phyloP scores from a whole-genome alignment of 768 basidiomycete species.

The Rhodotorula babjevae region DNA sequence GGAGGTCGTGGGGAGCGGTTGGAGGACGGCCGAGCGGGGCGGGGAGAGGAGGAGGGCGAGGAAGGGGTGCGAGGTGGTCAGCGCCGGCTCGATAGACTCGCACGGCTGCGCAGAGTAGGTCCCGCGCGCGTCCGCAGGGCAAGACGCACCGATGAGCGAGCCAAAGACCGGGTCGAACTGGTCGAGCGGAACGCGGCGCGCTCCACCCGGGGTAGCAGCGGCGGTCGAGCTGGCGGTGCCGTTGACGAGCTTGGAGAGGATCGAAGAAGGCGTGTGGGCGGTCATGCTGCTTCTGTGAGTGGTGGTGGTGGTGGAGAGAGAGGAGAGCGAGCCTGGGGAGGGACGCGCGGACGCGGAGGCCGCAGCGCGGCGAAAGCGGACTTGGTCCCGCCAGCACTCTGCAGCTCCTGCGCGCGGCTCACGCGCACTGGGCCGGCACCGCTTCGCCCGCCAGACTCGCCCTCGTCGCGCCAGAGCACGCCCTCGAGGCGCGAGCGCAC shows the following conservation, averaged over 20 bases:
- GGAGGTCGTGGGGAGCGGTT: not conserved
- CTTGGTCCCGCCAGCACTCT: too few species aligned
- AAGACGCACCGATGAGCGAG: slow-evolving; percentile 30
- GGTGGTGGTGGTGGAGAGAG: not conserved
- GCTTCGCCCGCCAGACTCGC: too few species aligned
- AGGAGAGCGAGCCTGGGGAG: slow-evolving; percentile 6
- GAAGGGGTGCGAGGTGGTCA: not conserved
- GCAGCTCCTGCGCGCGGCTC: too few species aligned
- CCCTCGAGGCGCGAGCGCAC: too few species aligned
- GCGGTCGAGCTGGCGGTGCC: not conserved
- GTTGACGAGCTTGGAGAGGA: not conserved
- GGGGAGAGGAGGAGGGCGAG: not conserved
- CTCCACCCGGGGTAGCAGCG: not conserved
- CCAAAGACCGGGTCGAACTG: slow-evolving; percentile 23
- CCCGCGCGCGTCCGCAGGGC: too few species aligned
- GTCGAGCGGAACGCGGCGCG: slow-evolving; percentile 14
- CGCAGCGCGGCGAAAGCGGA: too few species aligned
- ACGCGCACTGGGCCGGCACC: too few species aligned
- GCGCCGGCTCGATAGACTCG: not conserved
- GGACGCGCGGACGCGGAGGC: not conserved
- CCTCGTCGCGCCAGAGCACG: too few species aligned
- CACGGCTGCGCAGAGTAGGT: not conserved
- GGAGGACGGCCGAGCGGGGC: too few species aligned
- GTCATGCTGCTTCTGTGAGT: not conserved
- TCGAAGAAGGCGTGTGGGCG: not conserved